Conservation (phyloP, 1,139 yeast species). For the Hansenula sp. region DNA sequence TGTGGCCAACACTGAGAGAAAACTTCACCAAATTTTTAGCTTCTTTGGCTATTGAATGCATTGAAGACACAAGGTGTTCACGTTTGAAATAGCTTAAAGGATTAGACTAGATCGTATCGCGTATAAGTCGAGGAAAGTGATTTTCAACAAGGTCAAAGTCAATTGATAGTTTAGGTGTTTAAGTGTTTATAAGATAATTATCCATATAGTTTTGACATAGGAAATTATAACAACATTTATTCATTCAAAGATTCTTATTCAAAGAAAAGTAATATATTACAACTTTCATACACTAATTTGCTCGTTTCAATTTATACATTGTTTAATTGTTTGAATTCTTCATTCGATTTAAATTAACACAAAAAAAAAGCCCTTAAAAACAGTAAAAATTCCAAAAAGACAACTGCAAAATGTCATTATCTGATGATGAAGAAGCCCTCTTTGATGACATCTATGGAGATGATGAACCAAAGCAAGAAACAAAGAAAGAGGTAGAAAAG, state of each 20-base stretch:
- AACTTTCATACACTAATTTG: too few species aligned
- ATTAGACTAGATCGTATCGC: too few species aligned
- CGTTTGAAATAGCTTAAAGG: too few species aligned
- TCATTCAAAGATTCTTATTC: not conserved
- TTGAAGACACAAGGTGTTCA: too few species aligned
- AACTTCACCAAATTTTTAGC: too few species aligned
- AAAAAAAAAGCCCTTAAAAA: not conserved
- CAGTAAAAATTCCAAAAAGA: not conserved
- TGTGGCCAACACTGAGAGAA: too few species aligned
- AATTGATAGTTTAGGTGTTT: constrained; percentile 1
- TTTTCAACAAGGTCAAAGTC: too few species aligned
- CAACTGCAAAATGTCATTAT: constrained; percentile 16
- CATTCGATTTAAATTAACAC: too few species aligned
- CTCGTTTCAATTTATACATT: too few species aligned
- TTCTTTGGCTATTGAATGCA: too few species aligned
- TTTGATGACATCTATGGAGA: constrained; percentile 40
- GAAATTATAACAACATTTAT: not conserved
- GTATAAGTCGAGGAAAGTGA: too few species aligned
- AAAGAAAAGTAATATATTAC: not conserved
- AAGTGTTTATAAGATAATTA: not conserved
- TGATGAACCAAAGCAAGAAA: constrained; percentile 21
- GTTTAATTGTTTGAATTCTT: too few species aligned
- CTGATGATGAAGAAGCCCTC: constrained; percentile 30
- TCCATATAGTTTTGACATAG: not conserved
- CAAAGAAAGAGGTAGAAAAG: constrained; percentile 5